Base-by-base conservation (phyloP, 371 early-diverging fungal genomes). In the Rhizopus sp. region DNA sequence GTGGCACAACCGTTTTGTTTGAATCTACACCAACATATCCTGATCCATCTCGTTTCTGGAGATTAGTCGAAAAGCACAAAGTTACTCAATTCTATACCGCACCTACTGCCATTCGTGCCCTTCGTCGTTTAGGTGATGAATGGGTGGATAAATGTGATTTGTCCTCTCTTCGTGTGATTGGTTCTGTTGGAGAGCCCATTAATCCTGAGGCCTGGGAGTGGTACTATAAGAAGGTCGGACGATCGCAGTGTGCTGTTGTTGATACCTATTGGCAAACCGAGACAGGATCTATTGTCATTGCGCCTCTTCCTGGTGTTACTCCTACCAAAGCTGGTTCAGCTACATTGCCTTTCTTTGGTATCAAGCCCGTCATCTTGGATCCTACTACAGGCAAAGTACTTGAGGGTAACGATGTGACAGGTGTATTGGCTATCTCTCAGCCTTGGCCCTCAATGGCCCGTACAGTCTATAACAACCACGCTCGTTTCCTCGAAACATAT, bases 11-110 rank as follows among this genome's bases (percentile, higher is more conserved):
- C 12, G 89, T 98, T 52, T 67, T 98, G 50, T 96, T 97, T 68
- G 98, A 96, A 72, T 89, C 92, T n/a, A 82, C 89, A 16, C 96
- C 95, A 4, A 86, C 90, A 13, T 92, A 88, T 59, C 95, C 95
- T 33, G 81, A 84, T 53, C 84, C 91, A 23, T 79, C 80, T 37
- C 83, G 95, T 49, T 87, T 91, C 78, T 95, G 94, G 91, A 70
- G 87, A 53, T 60, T 89, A 31, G 87, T 95, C 34, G 89, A 89
- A 55, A 86, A 90, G 45, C 92, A 93, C 84, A 89, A 85, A 65
- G 75, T 98, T 64, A 97, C 98, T 7, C 97, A 97, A 69, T 91
- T 98, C 63, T 99, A 98, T 74, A 99, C 99, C 23, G 98, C 99
- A 0, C 99, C 99, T 16, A 99, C 99, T 6, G 96, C 96, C 37